These are phyloP conservation scores for Chloris gayana DNA, from an alignment of 176 grass and related monocot genomes.

Conservation along the genomic window DNA sequence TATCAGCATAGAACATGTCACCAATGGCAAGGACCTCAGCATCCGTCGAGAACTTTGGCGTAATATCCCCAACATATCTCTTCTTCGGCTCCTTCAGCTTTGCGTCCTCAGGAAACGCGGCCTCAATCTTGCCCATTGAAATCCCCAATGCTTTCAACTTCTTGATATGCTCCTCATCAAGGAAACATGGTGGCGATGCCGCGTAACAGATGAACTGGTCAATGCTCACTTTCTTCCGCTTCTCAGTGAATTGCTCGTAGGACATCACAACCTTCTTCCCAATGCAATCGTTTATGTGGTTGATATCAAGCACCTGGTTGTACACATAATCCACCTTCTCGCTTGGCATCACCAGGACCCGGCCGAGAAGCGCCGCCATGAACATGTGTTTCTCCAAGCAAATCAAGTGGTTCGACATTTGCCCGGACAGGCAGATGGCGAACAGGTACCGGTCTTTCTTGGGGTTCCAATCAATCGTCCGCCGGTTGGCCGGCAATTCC, in stretches of 20 bases:
- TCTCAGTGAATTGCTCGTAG: conserved; percentile 72
- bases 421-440: conserved; percentile 80
- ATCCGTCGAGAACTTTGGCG: conserved; percentile 70
- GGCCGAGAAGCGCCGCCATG: conserved; percentile 78
- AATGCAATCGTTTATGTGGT: conserved; percentile 83
- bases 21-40: conserved; percentile 82
- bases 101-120: conserved; percentile 84
- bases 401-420: conserved; percentile 99
- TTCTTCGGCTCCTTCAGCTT: conserved; percentile 90
- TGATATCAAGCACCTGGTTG: conserved; percentile 78
- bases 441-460: conserved; percentile 82
- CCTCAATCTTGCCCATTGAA: conserved; percentile 75
- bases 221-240: conserved; percentile 79
- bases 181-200: conserved; percentile 74
- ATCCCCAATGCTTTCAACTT: conserved; percentile 72
- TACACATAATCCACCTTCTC: conserved; percentile 83
- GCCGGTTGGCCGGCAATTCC: conserved; percentile 46
- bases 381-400: conserved; percentile 99
- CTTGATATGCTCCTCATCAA: conserved; percentile 95
- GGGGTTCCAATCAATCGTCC: conserved; percentile 91
- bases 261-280: conserved; percentile 75
- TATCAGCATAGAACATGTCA: conserved; percentile 91
- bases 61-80: conserved; percentile 75
- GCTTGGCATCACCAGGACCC: conserved; percentile 75
- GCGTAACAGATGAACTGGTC: conserved; percentile 91